Conservation (phyloP, 768 basidiomycete genomes). For the Leccinum rimulosum region DNA sequence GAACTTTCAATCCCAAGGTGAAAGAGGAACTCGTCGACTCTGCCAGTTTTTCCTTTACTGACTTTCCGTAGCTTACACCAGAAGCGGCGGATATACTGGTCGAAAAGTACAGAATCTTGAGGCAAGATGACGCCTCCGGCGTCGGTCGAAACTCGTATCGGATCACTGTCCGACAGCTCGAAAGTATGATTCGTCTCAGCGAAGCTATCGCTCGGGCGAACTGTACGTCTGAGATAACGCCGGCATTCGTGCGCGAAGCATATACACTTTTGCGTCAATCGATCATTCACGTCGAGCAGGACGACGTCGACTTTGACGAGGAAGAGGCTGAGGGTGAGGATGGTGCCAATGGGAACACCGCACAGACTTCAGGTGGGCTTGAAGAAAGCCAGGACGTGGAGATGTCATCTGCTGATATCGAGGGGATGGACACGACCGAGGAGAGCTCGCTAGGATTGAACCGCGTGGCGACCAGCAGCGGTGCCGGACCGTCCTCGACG, state of each 20-base stretch:
- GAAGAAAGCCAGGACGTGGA: conserved; percentile 59
- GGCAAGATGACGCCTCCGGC: conserved; percentile 91
- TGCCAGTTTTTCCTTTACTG: background rate
- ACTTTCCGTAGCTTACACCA: conserved; percentile 68
- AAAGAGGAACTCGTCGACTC: background rate
- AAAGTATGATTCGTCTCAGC: conserved; percentile 96
- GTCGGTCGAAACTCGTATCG: conserved; percentile 90
- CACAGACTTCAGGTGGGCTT: conserved; percentile 35
- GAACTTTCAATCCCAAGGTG: conserved; percentile 98
- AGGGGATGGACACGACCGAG: conserved; percentile 50
- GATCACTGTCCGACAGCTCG: conserved; percentile 96
- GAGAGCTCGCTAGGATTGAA: conserved; percentile 43
- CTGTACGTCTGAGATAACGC: conserved; percentile 94
- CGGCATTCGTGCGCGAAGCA: conserved; percentile 93
- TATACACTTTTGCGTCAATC: conserved; percentile 92
- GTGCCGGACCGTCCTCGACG: conserved; percentile 32
- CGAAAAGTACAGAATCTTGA: conserved; percentile 88
- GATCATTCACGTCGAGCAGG: conserved; percentile 99
- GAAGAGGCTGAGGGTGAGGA: conserved; percentile 70
- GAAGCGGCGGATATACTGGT: conserved; percentile 92
- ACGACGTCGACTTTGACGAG: conserved; percentile 97
- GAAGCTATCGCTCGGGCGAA: conserved; percentile 98
- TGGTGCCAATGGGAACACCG: conserved; percentile 34
- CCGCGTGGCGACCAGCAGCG: conserved; percentile 37
- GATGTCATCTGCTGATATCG: conserved; percentile 62